Evolutionary conservation across 2,329 filamentous ascomycete genomes (phyloP), one percentile per base, ranked within the genome.

Genomic region (Daldinia sp.): DNA sequence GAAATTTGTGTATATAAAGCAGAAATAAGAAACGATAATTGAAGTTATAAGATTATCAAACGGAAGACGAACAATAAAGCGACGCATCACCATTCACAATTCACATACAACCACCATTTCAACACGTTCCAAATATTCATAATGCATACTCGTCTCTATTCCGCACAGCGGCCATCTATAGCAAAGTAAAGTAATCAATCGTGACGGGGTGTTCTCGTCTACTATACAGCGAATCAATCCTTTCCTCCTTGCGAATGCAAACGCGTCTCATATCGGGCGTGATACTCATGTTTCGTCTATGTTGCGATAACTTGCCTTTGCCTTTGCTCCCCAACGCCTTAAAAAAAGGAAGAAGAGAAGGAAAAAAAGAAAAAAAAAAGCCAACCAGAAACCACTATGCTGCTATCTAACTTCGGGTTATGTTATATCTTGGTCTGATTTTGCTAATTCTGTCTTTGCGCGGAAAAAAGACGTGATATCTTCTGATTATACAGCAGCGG

Each of bases 131-230:
- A 15, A 54, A 12, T 39, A 54, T 23, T 23, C 30, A 39, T 54
- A 35, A 37, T 18, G 30, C 51, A 37, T 10, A 23, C 51, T 30
- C 10, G 37, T 23, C 20, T 54, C 20, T 23, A 54, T 54, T 54
- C n/a, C 33, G 51, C 51, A 54, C 6, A 39, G 30, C 30, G 30
- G 51, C 51, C 9, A 35, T 54, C 51, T 54, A 54, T 54, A 37
- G 50, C 33, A 23, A 23, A 23, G 20, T 23, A 39, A 54, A 53
- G 18, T 20, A 54, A 30, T 26, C 46, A 39, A n/a, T 39, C 10
- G 30, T 13, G 18, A 13, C 51, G 33, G 18, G 12, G 12, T 7
- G 33, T 35, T 33, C 6, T 6, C 10, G 18, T n/a, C 6, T 42
- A 56, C 23, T 41, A 56, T 56, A 56, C 53, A 56, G 53, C 18